Percentiles rank a stretch among this genome's conserved stretches.
phyloP scores from a whole-genome alignment of 108 stramenopile genomes.

The Asterionellopsis glacialis region DNA sequence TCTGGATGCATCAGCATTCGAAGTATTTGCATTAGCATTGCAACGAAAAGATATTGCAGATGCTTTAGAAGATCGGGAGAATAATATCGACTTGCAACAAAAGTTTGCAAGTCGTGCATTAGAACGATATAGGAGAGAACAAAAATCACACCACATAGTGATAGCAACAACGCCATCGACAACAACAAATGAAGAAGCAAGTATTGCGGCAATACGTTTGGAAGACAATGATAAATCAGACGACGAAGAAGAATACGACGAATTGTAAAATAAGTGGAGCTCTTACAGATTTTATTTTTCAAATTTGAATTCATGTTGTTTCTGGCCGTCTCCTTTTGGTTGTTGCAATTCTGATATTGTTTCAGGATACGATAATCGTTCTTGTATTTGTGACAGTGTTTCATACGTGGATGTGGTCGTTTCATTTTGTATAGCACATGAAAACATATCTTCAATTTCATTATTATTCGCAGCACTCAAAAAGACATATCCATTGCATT shows the following conservation, averaged over 20 bases:
- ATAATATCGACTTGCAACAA: conserved; percentile 19
- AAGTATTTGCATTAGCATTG: conserved; percentile 26
- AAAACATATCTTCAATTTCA: conserved; percentile 33
- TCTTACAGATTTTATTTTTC: no score
- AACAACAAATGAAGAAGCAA: no score
- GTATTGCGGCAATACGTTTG: no score
- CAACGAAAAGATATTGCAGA: not conserved
- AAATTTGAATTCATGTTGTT: no score
- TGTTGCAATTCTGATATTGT: no score
- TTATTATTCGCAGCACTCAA: not conserved
- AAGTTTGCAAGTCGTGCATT: conserved; percentile 32
- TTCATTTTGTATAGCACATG: conserved; percentile 37
- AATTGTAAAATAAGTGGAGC: no score
- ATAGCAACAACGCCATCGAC: no score
- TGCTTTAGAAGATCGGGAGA: not conserved
- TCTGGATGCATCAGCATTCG: conserved; percentile 22
- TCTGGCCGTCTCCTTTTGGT: no score
- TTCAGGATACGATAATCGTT: conserved; percentile 12
- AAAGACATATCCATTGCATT: conserved; percentile 85
- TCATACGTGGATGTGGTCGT: conserved; percentile 22
- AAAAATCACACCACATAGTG: not conserved
- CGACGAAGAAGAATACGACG: no score
- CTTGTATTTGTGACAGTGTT: conserved; percentile 41
- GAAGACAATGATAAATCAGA: no score
- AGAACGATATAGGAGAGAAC: conserved; percentile 16